Percentiles rank a stretch among this genome's conserved stretches.
Conservation (phyloP, 1,139 yeast species). For the Blastobotrys persicus region DNA sequence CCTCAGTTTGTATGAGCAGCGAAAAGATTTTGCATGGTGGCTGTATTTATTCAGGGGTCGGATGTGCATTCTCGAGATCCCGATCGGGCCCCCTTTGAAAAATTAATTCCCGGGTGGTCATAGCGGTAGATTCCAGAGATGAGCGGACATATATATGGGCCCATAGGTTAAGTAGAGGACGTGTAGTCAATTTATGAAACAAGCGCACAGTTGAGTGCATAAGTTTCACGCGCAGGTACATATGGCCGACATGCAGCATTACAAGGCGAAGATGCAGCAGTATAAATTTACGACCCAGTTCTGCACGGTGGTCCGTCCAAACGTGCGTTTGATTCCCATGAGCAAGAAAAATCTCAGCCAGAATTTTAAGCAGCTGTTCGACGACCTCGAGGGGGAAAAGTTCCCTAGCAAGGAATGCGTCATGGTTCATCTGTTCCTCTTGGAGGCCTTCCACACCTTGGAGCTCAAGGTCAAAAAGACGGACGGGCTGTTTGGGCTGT, state of each 20-base stretch:
- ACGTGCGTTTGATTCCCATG: background rate
- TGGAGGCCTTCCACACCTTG: constrained; percentile 8
- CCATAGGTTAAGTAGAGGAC: background rate
- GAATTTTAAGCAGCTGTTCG: background rate
- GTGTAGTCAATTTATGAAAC: background rate
- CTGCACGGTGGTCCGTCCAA: background rate
- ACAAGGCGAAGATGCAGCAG: background rate
- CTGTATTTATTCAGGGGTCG: too few relatives aligned
- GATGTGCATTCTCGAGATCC: too few relatives aligned
- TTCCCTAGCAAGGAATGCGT: constrained; percentile 5
- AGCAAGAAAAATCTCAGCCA: background rate
- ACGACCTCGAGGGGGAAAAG: constrained; percentile 4
- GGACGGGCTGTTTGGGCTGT: constrained; percentile 9
- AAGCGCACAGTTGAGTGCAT: background rate
- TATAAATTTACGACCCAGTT: background rate
- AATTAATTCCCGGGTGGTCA: too few relatives aligned
- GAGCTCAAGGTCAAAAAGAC: background rate
- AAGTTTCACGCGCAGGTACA: background rate
- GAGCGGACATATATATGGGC: background rate
- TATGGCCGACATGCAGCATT: background rate
- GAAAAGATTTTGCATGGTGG: too few relatives aligned
- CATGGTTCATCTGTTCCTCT: constrained; percentile 2
- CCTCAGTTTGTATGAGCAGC: too few relatives aligned
- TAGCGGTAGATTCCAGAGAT: too few relatives aligned
- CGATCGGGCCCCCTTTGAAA: too few relatives aligned